Evolutionary conservation across 2,329 filamentous ascomycete genomes (phyloP).

Genomic region (Alternaria viburni): DNA sequence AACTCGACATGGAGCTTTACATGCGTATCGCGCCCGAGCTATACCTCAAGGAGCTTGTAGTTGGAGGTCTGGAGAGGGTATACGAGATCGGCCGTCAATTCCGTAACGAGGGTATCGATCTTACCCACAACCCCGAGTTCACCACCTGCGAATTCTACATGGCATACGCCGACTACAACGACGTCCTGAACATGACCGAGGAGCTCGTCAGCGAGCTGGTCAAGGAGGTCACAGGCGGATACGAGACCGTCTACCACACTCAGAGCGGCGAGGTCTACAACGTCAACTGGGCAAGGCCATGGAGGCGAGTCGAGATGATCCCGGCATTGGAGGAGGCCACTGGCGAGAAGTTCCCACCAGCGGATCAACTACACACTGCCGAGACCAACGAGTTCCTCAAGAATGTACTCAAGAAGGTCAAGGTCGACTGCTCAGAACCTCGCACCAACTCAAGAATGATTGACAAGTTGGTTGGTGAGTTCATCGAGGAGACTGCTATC

Average conservation of each 20-base stretch:
- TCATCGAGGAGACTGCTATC: slow-evolving; percentile 90
- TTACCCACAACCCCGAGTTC: slow-evolving; percentile 98
- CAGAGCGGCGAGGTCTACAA: slow-evolving; percentile 85
- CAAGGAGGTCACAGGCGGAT: slow-evolving; percentile 84
- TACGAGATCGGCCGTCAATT: slow-evolving; percentile 97
- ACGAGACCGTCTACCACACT: slow-evolving; percentile 84
- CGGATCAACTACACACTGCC: slow-evolving; percentile 84
- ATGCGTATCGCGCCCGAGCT: slow-evolving; percentile 95
- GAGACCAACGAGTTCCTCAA: slow-evolving; percentile 87
- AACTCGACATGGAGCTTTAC: slow-evolving; percentile 91
- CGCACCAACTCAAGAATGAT: slow-evolving; percentile 95
- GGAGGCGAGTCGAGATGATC: slow-evolving; percentile 96
- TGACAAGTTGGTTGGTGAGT: slow-evolving; percentile 90
- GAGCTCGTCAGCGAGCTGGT: slow-evolving; percentile 90
- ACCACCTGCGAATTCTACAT: slow-evolving; percentile 97
- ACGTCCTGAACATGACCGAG: slow-evolving; percentile 89
- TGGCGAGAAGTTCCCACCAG: slow-evolving; percentile 91
- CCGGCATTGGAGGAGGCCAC: slow-evolving; percentile 86
- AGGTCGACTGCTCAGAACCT: slow-evolving; percentile 87
- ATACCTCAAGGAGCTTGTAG: slow-evolving; percentile 94
- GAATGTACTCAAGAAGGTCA: slow-evolving; percentile 81
- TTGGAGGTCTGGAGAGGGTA: slow-evolving; percentile 91
- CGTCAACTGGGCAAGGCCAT: slow-evolving; percentile 95
- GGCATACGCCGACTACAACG: slow-evolving; percentile 72
- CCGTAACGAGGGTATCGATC: slow-evolving; percentile 88